A percentile compares a stretch with the other conserved stretches of the same genome.
Evolutionary conservation across 2,329 filamentous ascomycete species (phyloP).

Genomic region (Albophoma yamanashiensis): DNA sequence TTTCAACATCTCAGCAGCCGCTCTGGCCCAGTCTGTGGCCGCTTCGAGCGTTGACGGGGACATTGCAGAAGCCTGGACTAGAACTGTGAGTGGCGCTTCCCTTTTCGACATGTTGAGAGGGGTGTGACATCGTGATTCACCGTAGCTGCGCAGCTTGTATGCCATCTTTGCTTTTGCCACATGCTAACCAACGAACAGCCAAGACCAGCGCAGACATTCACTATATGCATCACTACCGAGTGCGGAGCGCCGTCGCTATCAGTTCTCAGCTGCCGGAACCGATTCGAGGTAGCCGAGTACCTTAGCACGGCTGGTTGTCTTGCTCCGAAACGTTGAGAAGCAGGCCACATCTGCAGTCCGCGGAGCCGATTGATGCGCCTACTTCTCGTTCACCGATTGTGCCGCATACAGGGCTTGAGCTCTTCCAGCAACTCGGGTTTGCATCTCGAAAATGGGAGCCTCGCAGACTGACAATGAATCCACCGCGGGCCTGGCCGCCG

Average conservation of each 20-base stretch:
- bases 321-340: constrained; percentile 1
- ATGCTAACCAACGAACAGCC: neutral
- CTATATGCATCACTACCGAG: constrained; percentile 1
- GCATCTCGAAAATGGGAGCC: constrained; percentile 32
- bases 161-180: constrained; percentile 1
- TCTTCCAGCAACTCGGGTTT: neutral
- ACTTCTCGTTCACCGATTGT: neutral
- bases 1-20: neutral
- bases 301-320: constrained; percentile 2
- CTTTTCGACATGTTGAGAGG: neutral
- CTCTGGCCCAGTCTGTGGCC: neutral
- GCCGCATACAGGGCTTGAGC: neutral
- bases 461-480: constrained; percentile 57
- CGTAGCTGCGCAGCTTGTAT: neutral
- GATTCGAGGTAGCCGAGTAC: constrained; percentile 1
- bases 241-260: constrained; percentile 2
- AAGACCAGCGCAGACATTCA: neutral
- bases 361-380: neutral
- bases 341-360: neutral
- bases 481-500: constrained; percentile 38
- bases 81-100: neutral
- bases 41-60: neutral
- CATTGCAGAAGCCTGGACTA: neutral
- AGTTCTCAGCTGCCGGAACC: constrained; percentile 9
- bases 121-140: neutral